Evolutionary conservation across 768 basidiomycete genomes (phyloP), one percentile per base, ranked within the genome.

Genomic region (Russula vinacea): DNA sequence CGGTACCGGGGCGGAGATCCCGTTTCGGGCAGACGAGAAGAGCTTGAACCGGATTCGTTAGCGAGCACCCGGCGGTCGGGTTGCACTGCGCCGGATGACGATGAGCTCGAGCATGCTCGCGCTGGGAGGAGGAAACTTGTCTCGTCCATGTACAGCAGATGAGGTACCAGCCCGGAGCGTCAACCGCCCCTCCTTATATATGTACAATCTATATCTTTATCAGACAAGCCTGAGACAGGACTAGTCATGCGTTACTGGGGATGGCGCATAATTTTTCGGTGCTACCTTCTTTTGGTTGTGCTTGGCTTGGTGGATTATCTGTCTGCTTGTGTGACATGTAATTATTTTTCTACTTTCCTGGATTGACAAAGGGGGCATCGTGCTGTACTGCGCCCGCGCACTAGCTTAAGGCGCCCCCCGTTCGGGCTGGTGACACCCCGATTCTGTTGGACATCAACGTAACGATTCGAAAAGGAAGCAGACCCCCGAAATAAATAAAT

Each of bases 1-100:
- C n/a, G 62, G 45, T 56, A 56, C 9, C 56, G 68, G 68, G 51
- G 47, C 56, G 47, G 49, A 51, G 35, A 42, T 67, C 45, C 66
- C 58, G n/a, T 13, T 59, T 67, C 54, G 52, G 60, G 66, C 37
- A 58, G 22, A 22, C 40, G 57, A 44, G 66, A 65, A 65, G 53
- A 17, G 26, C 45, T 22, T 37, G 54, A 22, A n/a, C n/a, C 32
- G 33, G 37, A 13, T 19, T 24, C 58, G 26, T 26, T n/a, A 35
- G 37, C 47, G 58, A 35, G 33, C 37, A 42, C 2, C 11, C 3
- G 40, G 13, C 13, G 40, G 29, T 57, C 17, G 24, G 55, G 47
- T 26, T 22, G 50, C 24, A n/a, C 32, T 10, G 51, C 22, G 17
- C 13, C 35, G 7, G 58, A 40, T 11, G 53, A 39, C 11, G 49